Evolutionary conservation across 1,284 basidiomycete genomes (phyloP).

Genomic region (Salmacisia buchloeana): DNA sequence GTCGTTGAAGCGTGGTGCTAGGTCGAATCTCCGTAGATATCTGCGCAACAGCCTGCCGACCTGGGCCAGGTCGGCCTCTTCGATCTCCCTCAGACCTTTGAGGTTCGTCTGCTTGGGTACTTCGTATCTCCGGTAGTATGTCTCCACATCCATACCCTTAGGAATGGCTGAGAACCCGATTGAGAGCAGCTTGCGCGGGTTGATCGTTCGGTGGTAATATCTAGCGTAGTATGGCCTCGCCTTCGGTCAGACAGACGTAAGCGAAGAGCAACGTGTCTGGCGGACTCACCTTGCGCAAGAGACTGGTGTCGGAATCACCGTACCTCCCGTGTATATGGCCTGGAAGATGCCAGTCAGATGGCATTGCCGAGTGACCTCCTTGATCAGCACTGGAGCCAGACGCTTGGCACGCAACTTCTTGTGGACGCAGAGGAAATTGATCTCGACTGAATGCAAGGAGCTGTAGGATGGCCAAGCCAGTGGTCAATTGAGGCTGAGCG

Average conservation of each 20-base stretch:
- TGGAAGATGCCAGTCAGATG: constrained; percentile 88
- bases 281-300: constrained; percentile 62
- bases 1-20: constrained; percentile 69
- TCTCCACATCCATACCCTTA: constrained; percentile 34
- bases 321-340: constrained; percentile 80
- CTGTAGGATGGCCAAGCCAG: neutral
- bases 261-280: constrained; percentile 18
- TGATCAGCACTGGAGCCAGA: constrained; percentile 91
- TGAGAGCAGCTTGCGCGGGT: constrained; percentile 85
- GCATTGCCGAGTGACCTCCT: constrained; percentile 91
- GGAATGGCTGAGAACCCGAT: constrained; percentile 72
- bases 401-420: constrained; percentile 96
- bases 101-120: constrained; percentile 23
- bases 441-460: constrained; percentile 60
- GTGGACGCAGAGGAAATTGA: constrained; percentile 97
- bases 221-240: constrained; percentile 52
- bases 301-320: constrained; percentile 44
- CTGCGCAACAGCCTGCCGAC: constrained; percentile 70
- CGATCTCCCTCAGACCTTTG: constrained; percentile 74
- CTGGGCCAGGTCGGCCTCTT: constrained; percentile 67
- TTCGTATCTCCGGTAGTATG: constrained; percentile 30
- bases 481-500: neutral
- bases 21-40: constrained; percentile 81
- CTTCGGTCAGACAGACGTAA: neutral
- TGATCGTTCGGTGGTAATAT: constrained; percentile 88